Evolutionary conservation across 768 basidiomycete species (phyloP), one percentile per base, ranked within the genome.

Genomic region (Strobilomyces confusus): DNA sequence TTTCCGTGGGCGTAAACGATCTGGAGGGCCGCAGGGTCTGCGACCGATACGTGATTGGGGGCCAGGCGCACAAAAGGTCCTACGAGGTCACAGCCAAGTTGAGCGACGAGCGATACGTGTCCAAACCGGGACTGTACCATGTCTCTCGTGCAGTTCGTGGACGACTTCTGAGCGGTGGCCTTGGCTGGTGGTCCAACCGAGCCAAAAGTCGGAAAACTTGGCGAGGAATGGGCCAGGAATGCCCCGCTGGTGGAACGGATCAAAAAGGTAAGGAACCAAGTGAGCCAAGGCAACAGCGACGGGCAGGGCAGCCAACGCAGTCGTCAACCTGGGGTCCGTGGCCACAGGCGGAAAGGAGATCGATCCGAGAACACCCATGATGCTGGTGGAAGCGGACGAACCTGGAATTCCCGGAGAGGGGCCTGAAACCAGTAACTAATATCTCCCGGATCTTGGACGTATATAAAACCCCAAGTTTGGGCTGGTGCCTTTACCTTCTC

Each of bases 1-100:
- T 84, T 92, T 5, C 90, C 90, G 57, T 85, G 92, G 1, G 84
- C 91, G 62, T 93, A 93, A 14, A 95, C 76, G 52, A 83, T 65
- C 36, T 75, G 75, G 14, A 94, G 79, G 1, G 91, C 92, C 1
- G 83, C 84, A 0, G 92, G 89, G 60, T 89, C 83, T 12, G 86
- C 81, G 44, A 92, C 75, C 1, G 87, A 89, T 9, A 92, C 74
- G 59, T 90, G 86, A 60, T 88, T 86, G 0, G 89, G 89, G 0
- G 86, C 86, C 54, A 89, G 71, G 57, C 87, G 83, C 17, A 87
- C 83, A 48, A 88, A 71, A 9, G 78, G 79, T 23, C 86, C 85
- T 87, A 53, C 3, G 36, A 25, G 29, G 17, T 42, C n/a, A 30
- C 6, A 19, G 19, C 1, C 9, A 40, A 14, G 2, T n/a, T 50